phyloP scores from a whole-genome alignment of 2,329 filamentous ascomycete species.

The Nothophoma quercina region DNA sequence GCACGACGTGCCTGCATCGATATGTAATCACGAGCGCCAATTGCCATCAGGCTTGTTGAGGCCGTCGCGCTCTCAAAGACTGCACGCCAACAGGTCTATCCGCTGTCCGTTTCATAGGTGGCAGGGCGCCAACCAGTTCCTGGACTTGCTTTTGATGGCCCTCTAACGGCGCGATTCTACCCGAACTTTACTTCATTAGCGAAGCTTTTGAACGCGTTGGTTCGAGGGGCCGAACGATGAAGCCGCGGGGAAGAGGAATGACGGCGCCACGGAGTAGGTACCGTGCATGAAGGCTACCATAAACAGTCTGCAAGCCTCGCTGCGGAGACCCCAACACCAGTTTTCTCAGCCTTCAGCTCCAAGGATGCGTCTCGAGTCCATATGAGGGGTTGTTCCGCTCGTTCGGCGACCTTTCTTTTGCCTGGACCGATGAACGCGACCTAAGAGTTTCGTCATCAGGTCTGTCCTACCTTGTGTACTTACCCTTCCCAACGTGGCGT shows the following conservation, averaged over 20 bases:
- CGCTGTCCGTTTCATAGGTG: conserved; percentile 2
- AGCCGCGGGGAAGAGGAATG: conserved; percentile 1
- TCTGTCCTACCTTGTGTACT: conserved; percentile 24
- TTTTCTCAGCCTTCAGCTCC: not conserved
- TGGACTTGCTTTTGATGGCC: conserved; percentile 10
- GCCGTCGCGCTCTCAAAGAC: not conserved
- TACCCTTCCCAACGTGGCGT: conserved; percentile 23
- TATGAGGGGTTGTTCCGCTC: not conserved
- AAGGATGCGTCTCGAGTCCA: not conserved
- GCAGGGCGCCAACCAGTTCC: conserved; percentile 1
- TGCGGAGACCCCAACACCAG: not conserved
- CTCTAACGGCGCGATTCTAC: not conserved
- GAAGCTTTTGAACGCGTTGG: not conserved
- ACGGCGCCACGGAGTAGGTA: not conserved
- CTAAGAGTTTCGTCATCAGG: conserved; percentile 5
- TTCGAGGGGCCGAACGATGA: not conserved
- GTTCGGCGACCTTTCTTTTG: conserved; percentile 16
- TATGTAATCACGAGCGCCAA: conserved; percentile 1
- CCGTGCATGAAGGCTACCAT: not conserved
- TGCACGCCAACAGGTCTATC: conserved; percentile 14
- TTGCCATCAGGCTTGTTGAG: not conserved
- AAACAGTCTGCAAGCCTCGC: not conserved
- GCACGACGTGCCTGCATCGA: not conserved
- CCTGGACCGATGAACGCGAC: conserved; percentile 4
- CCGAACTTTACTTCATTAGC: not conserved